Conservation (phyloP, 2,329 filamentous ascomycete genomes). For the Neonectria sp. region DNA sequence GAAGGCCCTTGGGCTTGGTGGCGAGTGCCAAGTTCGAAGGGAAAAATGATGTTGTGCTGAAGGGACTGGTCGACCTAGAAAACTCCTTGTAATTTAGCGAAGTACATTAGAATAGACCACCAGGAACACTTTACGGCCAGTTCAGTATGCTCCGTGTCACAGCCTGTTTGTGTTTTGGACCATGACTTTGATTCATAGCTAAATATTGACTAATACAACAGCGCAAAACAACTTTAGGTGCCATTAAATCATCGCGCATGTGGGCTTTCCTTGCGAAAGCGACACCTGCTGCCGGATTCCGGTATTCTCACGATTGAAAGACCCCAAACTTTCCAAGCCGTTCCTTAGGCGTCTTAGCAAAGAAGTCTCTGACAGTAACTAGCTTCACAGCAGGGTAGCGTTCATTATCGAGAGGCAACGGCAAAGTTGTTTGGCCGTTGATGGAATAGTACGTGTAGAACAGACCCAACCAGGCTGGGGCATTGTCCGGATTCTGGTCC, state of each 20-base stretch:
- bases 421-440: conserved; percentile 14
- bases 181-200: no score
- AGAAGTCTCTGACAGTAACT: conserved; percentile 8
- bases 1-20: conserved; percentile 27
- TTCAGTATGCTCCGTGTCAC: neutral
- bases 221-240: no score
- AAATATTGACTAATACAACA: no score
- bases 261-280: no score
- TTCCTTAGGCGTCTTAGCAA: neutral
- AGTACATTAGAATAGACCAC: neutral
- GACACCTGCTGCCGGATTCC: neutral
- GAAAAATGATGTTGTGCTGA: conserved; percentile 19
- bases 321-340: conserved; percentile 8
- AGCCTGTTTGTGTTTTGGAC: neutral
- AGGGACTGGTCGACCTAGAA: conserved; percentile 29
- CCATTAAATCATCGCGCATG: no score
- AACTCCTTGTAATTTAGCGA: conserved; percentile 18
- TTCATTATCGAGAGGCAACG: conserved; percentile 1
- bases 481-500: conserved; percentile 3
- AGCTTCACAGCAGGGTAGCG: conserved; percentile 6
- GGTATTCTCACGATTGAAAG: conserved; percentile 5
- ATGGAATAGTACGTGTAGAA: conserved; percentile 14
- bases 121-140: neutral
- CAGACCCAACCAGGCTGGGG: conserved; percentile 12
- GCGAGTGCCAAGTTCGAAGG: conserved; percentile 31